Evolutionary conservation across 352 stramenopile genomes (phyloP), one percentile per base, ranked within the genome.

Genomic region (Phytophthora litchii): DNA sequence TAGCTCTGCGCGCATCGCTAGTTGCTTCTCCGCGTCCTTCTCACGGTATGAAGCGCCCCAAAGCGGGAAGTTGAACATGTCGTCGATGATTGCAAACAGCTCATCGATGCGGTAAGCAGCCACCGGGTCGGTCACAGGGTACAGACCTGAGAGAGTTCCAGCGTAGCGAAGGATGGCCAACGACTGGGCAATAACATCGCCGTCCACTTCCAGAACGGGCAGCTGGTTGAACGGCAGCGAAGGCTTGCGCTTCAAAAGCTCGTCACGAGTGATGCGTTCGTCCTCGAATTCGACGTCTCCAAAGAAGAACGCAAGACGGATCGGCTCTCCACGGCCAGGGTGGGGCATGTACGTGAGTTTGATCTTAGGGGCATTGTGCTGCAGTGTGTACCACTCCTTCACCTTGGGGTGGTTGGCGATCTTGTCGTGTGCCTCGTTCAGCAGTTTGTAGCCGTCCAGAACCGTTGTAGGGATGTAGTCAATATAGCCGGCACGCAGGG

Each of bases 301-400:
- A 29, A 92, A 74, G 21, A 55, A 66, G 42, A 86, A 67, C 0
- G 70, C 74, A 16, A 92, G 67, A 14, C 80, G 73, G 7, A 81
- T 86, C 3, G 72, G 40, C 56, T 90, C 82, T 16, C 49, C 78
- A 25, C 70, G 72, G 3, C 74, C 76, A 35, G 60, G 47, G 36
- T 69, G 20, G 8, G 74, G 47, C 48, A 90, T 80, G 49, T 91
- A 91, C n/a, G 65, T 83, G 29, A 91, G 71, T 41, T 83, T 74
- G 19, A 74, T 48, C 55, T 71, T 70, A 12, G 66, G 61, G 3
- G 46, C 32, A 13, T 64, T 66, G 53, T 74, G 64, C 34, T 55
- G 64, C 20, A 78, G 43, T 12, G 50, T 60, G 64, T 71, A 73
- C 70, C 70, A 79, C 19, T 72, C 63, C 37, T 69, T 63, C 32